Percentiles rank a stretch among this genome's conserved stretches.
Conservation (phyloP, 176 grass and related monocot genomes). For the Oryza meridionalis region DNA sequence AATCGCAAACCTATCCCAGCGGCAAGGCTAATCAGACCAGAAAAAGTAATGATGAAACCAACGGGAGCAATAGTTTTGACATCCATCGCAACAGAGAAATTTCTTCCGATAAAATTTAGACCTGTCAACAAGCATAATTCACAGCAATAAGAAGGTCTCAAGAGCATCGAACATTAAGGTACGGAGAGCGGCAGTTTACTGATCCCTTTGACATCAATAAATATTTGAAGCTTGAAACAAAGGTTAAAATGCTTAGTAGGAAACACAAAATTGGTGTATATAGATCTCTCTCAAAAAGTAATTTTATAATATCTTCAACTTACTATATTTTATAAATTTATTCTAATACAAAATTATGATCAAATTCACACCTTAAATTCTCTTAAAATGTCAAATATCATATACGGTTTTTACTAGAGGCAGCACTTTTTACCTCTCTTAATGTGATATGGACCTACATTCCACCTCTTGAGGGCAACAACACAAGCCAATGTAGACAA, state of each 20-base stretch:
- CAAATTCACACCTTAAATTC: no score
- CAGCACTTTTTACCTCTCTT: slow-evolving; percentile 39
- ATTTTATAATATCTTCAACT: no score
- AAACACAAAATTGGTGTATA: no score
- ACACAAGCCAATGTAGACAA: slow-evolving; percentile 70
- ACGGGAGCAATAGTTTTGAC: slow-evolving; percentile 48
- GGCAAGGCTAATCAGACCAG: slow-evolving; percentile 60
- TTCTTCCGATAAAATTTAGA: slow-evolving; percentile 56
- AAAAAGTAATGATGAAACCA: slow-evolving; percentile 74
- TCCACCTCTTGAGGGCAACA: slow-evolving; percentile 72
- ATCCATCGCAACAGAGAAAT: slow-evolving; percentile 51
- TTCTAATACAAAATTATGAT: no score
- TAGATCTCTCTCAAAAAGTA: no score
- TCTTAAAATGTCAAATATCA: no score
- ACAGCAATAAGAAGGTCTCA: no score
- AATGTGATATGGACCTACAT: slow-evolving; percentile 59
- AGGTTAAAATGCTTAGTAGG: no score
- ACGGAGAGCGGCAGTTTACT: background rate
- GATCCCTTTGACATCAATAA: no score
- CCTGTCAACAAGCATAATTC: slow-evolving; percentile 38
- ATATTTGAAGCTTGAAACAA: no score
- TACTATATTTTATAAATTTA: no score
- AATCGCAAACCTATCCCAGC: slow-evolving; percentile 54
- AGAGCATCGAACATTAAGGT: background rate
- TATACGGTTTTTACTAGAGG: no score